phyloP scores from a whole-genome alignment of 129 eudicot genomes.

The Scalesia atractyloides region DNA sequence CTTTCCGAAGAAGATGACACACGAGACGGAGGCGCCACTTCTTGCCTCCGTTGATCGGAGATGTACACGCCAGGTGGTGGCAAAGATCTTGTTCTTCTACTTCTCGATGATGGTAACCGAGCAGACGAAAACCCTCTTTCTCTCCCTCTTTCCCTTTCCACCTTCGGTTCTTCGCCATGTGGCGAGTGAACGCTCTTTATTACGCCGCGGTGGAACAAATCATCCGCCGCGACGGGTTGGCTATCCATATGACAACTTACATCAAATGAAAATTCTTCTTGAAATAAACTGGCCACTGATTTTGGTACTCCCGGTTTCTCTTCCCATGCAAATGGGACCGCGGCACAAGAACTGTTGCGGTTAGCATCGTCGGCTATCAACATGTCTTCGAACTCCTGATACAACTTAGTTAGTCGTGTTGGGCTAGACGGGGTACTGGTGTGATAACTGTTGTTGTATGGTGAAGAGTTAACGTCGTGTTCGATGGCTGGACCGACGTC shows the following conservation, averaged over 20 bases:
- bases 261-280: conserved; percentile 65
- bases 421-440: conserved; percentile 74
- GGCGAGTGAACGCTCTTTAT: conserved; percentile 41
- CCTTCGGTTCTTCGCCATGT: not conserved
- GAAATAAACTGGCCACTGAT: not conserved
- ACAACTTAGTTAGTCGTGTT: conserved; percentile 28
- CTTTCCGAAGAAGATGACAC: conserved; percentile 14
- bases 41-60: conserved; percentile 50
- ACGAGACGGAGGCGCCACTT: conserved; percentile 11
- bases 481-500: conserved; percentile 31
- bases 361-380: conserved; percentile 7
- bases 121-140: conserved; percentile 44
- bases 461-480: conserved; percentile 53
- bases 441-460: conserved; percentile 34
- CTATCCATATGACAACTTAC: conserved; percentile 40
- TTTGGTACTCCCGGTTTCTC: conserved; percentile 51
- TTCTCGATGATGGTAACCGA: conserved; percentile 45
- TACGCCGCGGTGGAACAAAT: conserved; percentile 60
- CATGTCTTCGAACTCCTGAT: conserved; percentile 42
- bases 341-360: not conserved
- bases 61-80: conserved; percentile 52
- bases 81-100: conserved; percentile 65
- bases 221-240: conserved; percentile 49
- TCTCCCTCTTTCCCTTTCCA: conserved; percentile 60
- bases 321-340: conserved; percentile 54